A percentile compares a stretch with the other conserved stretches of the same genome.
These are phyloP conservation scores for Brettanomyces custersianus DNA, from an alignment of 805 yeast genomes.

Conservation along the genomic window DNA sequence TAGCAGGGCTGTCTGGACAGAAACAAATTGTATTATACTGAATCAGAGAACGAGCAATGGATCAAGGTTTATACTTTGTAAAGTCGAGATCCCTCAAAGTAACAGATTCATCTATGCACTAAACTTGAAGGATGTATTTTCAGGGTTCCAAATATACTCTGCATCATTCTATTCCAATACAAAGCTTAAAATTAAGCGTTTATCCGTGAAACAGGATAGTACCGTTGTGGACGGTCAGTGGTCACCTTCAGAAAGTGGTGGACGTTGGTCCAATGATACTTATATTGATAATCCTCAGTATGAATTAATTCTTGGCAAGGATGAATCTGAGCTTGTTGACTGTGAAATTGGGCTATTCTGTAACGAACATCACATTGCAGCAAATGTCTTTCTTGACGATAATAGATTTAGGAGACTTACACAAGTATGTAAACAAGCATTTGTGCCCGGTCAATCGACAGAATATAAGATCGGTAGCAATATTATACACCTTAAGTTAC, in stretches of 20 bases:
- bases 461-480: conserved; percentile 25
- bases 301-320: conserved; percentile 22
- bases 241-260: conserved; percentile 40
- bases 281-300: conserved; percentile 52
- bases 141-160: too few species aligned
- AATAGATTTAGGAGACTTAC: too few species aligned
- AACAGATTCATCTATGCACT: background rate
- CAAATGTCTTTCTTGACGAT: conserved; percentile 36
- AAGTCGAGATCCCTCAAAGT: conserved; percentile 13
- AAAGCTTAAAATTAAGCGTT: too few species aligned
- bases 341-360: conserved; percentile 19
- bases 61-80: conserved; percentile 24
- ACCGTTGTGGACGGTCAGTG: conserved; percentile 32
- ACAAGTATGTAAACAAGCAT: conserved; percentile 6
- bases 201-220: too few species aligned
- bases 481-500: conserved; percentile 16
- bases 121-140: conserved; percentile 23
- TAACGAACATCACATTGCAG: conserved; percentile 29
- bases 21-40: conserved; percentile 13
- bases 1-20: too few species aligned
- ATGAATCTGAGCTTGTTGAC: conserved; percentile 9
- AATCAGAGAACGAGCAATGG: conserved; percentile 8
- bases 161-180: too few species aligned
- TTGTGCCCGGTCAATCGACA: conserved; percentile 25
- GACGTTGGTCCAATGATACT: conserved; percentile 39